Base-by-base conservation (phyloP, 1,284 basidiomycete genomes). In the Volvariella volvacea region DNA sequence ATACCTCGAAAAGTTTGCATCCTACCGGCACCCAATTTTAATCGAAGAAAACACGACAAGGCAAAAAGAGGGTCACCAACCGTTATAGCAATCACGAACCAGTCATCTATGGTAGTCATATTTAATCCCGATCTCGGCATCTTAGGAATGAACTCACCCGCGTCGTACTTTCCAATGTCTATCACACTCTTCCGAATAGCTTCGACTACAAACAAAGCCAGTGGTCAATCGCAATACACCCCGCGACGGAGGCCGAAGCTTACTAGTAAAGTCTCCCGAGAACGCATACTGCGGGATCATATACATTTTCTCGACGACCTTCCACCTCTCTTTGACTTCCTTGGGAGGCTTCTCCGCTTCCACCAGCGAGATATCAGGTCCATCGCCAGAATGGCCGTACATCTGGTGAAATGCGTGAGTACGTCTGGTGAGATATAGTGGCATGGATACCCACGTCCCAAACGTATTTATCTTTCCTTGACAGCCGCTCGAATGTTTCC, bases 251-350 rank as follows among this genome's bases (percentile, higher is more conserved):
- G 30, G 25, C 1, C 15, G 38, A 31, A n/a, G 48, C 65, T 25
- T 37, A 78, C 79, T 69, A 19, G 80, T 83, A 50, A 73, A 76
- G 52, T 83, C 80, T 3, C 80, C 80, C 3, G 78, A 73, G 48
- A 81, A 83, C 0, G 79, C 71, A 49, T 83, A 83, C 50, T 83
- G 79, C 2, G 79, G 76, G 22, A 80, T 65, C 68, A 80, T 73
- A 21, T 67, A 62, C 80, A 83, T 83, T 60, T 83, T 83, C 58
- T 83, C 76, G 1, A 75, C 66, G 6, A 82, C 71, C 50, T 80
- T 81, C 78, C 78, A 81, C 15, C 79, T 64, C 21, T 80, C 76
- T 25, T 68, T 67, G 19, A 79, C 55, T 38, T 78, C 74, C 2
- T 60, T 61, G 0, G 74, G 72, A 4, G 71, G 70, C 17, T 74